These are phyloP conservation scores for Penicillium daleae DNA, from an alignment of 495 filamentous ascomycete species.

Conservation along the genomic window DNA sequence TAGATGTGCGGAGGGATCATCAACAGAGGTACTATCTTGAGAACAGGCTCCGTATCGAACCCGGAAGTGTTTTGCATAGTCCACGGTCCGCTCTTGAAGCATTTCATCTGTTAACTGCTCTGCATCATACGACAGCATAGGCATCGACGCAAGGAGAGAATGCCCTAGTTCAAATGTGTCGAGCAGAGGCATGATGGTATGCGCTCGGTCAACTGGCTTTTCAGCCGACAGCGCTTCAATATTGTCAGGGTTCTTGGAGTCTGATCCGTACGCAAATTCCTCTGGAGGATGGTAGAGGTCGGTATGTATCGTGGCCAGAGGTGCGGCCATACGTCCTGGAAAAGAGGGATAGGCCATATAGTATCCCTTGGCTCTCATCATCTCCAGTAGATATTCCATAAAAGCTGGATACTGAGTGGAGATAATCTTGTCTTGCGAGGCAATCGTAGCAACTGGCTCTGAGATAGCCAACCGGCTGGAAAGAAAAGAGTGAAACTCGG, in stretches of 20 bases:
- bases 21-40: conserved; percentile 12
- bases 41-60: conserved; percentile 41
- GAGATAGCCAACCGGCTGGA: conserved; percentile 58
- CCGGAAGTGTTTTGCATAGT: conserved; percentile 42
- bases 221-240: conserved; percentile 20
- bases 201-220: conserved; percentile 23
- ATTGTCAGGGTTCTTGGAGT: conserved; percentile 18
- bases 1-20: conserved; percentile 29
- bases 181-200: conserved; percentile 40
- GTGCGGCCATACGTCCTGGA: conserved; percentile 39
- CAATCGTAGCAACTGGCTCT: conserved; percentile 34
- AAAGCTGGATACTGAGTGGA: conserved; percentile 72
- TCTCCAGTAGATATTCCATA: conserved; percentile 74
- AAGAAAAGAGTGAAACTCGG: conserved; percentile 76
- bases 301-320: conserved; percentile 69
- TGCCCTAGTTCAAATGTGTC: conserved; percentile 38
- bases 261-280: conserved; percentile 47
- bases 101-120: conserved; percentile 23
- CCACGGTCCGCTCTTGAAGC: conserved; percentile 24
- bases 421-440: conserved; percentile 38
- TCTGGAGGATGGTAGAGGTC: conserved; percentile 74
- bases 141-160: conserved; percentile 36
- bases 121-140: conserved; percentile 44
- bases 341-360: conserved; percentile 72
- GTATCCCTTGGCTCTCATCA: conserved; percentile 74